phyloP scores from a whole-genome alignment of 2,329 filamentous ascomycete genomes.

The Alternaria arborescens region DNA sequence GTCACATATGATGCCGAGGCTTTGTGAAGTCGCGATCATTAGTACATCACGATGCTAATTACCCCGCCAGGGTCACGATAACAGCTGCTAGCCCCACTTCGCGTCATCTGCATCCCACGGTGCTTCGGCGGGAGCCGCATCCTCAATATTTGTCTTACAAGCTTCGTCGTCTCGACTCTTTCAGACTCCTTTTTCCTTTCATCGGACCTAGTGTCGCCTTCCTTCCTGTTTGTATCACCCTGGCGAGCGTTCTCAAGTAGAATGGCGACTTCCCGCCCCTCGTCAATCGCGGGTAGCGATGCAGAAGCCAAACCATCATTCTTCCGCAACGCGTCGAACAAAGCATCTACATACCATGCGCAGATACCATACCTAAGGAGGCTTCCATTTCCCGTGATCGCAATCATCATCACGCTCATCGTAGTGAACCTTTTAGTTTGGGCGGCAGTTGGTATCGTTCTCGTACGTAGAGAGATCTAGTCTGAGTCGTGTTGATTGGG shows the following conservation, averaged over 20 bases:
- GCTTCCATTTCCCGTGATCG: slow-evolving; percentile 65
- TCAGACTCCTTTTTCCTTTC: background rate
- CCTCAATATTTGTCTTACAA: background rate
- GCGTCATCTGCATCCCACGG: slow-evolving; percentile 25
- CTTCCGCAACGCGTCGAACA: slow-evolving; percentile 37
- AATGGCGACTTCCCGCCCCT: slow-evolving; percentile 25
- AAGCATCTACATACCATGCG: slow-evolving; percentile 58
- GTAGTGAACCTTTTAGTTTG: slow-evolving; percentile 66
- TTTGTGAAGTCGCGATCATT: slow-evolving; percentile 14
- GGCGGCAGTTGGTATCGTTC: slow-evolving; percentile 65
- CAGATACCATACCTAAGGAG: slow-evolving; percentile 64
- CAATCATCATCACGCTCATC: slow-evolving; percentile 64
- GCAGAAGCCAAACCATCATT: slow-evolving; percentile 28
- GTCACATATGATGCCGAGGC: background rate
- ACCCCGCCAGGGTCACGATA: slow-evolving; percentile 28
- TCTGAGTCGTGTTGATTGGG: background rate
- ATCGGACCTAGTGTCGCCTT: background rate
- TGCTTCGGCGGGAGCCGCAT: slow-evolving; percentile 2
- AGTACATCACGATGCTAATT: slow-evolving; percentile 25
- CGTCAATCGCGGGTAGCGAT: slow-evolving; percentile 18
- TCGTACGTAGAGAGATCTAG: slow-evolving; percentile 53
- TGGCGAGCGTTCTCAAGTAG: background rate
- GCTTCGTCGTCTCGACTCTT: background rate
- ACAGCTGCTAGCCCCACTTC: slow-evolving; percentile 28
- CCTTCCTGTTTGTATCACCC: background rate